phyloP scores from a whole-genome alignment of 2,329 filamentous ascomycete genomes.

The Ceratocystiopsis brevicomis region DNA sequence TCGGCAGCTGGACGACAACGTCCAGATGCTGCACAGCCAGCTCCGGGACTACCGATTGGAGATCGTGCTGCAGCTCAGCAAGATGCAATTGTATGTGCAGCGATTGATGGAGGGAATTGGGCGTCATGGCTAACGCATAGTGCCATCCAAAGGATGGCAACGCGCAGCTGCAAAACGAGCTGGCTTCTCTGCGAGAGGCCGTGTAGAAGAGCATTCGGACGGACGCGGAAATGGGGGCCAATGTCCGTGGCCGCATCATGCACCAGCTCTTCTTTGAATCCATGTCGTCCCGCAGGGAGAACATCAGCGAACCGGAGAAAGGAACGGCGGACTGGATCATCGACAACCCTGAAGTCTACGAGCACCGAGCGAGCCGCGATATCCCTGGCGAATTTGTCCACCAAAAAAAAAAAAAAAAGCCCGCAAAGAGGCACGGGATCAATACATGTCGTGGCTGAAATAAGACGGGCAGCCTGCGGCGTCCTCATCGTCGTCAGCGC shows the following conservation, averaged over 20 bases:
- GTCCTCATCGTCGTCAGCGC: background rate
- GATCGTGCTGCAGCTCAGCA: background rate
- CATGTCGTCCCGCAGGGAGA: background rate
- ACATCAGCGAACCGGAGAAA: background rate
- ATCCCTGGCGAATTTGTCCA: background rate
- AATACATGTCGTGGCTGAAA: background rate
- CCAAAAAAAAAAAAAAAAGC: background rate
- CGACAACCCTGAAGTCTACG: background rate
- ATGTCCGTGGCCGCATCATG: background rate
- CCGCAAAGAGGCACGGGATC: background rate
- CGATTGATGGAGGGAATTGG: no score
- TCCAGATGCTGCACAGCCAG: background rate
- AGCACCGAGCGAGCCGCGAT: background rate
- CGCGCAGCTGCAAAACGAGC: no score
- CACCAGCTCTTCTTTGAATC: background rate
- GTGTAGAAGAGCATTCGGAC: background rate
- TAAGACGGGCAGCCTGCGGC: background rate
- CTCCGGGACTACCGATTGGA: background rate
- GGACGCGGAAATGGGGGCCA: background rate
- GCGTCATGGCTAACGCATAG: no score
- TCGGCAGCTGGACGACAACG: background rate
- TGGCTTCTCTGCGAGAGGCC: background rate
- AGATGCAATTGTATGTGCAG: background rate
- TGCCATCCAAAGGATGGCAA: no score
- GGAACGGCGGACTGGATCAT: background rate